Evolutionary conservation across 306 rosid genomes (phyloP).

Genomic region (Trifolium repens): DNA sequence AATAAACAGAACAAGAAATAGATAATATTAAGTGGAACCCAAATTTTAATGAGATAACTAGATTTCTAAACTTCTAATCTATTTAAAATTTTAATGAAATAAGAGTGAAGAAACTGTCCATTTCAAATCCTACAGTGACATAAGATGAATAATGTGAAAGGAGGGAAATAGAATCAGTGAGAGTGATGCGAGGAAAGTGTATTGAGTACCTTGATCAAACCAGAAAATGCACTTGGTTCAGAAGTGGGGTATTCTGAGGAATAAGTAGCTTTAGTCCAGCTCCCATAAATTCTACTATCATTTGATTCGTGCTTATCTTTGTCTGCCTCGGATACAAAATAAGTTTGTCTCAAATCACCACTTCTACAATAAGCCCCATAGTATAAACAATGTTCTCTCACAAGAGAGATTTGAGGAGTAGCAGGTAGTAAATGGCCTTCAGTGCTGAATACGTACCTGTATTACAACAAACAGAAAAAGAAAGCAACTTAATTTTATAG

Average conservation of each 20-base stretch:
- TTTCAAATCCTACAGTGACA: background rate
- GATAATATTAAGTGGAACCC: constrained; percentile 33
- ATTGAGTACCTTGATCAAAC: constrained; percentile 70
- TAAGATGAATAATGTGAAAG: constrained; percentile 12
- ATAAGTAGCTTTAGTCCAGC: constrained; percentile 48
- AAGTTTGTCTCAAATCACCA: constrained; percentile 46
- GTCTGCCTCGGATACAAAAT: constrained; percentile 50
- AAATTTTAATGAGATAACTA: constrained; percentile 24
- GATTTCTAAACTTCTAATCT: background rate
- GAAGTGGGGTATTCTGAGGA: constrained; percentile 52
- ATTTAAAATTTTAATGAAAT: constrained; percentile 12
- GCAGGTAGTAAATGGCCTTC: constrained; percentile 96
- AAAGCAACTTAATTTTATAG: constrained; percentile 22
- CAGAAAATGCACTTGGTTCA: constrained; percentile 61
- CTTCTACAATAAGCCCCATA: constrained; percentile 79
- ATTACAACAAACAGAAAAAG: constrained; percentile 22
- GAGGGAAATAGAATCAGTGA: constrained; percentile 19
- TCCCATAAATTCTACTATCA: constrained; percentile 53
- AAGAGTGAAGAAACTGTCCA: constrained; percentile 29
- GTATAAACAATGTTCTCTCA: constrained; percentile 80
- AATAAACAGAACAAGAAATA: constrained; percentile 28
- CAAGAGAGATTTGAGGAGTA: constrained; percentile 85
- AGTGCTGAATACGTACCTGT: constrained; percentile 90
- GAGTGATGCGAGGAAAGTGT: constrained; percentile 23
- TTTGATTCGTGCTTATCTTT: constrained; percentile 67